Evolutionary conservation across 306 rosid species (phyloP).

Genomic region (Quercus variabilis): DNA sequence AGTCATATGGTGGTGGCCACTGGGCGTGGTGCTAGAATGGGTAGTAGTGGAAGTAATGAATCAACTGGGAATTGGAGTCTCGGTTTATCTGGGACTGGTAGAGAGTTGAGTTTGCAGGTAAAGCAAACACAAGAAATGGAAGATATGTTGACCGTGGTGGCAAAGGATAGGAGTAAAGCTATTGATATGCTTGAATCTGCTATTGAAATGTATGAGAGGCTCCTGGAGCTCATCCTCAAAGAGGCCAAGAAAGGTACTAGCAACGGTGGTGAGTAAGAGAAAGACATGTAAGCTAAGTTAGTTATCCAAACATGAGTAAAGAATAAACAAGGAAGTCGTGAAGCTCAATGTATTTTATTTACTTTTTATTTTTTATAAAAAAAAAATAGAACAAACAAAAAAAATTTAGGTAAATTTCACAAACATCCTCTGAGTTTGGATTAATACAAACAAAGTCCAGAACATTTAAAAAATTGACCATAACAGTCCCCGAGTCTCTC

Average conservation of each 20-base stretch:
- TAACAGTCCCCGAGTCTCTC: too few species aligned
- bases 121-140: conserved; percentile 36
- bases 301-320: too few species aligned
- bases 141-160: conserved; percentile 13
- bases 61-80: neutral
- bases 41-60: neutral
- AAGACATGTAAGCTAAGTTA: too few species aligned
- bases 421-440: too few species aligned
- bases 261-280: neutral
- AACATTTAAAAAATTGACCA: too few species aligned
- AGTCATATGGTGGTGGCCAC: conserved; percentile 52
- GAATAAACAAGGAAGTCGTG: too few species aligned
- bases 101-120: conserved; percentile 22
- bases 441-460: too few species aligned
- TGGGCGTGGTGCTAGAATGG: neutral
- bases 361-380: too few species aligned
- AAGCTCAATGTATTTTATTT: too few species aligned
- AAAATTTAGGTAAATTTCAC: too few species aligned
- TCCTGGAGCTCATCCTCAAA: conserved; percentile 60
- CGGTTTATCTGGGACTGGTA: conserved; percentile 7
- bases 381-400: too few species aligned
- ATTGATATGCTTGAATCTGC: conserved; percentile 65
- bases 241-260: conserved; percentile 39
- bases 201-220: conserved; percentile 54
- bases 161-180: conserved; percentile 43